These are phyloP conservation scores for Aspergillus alliaceus DNA, from an alignment of 2,329 filamentous ascomycete species.

Conservation along the genomic window DNA sequence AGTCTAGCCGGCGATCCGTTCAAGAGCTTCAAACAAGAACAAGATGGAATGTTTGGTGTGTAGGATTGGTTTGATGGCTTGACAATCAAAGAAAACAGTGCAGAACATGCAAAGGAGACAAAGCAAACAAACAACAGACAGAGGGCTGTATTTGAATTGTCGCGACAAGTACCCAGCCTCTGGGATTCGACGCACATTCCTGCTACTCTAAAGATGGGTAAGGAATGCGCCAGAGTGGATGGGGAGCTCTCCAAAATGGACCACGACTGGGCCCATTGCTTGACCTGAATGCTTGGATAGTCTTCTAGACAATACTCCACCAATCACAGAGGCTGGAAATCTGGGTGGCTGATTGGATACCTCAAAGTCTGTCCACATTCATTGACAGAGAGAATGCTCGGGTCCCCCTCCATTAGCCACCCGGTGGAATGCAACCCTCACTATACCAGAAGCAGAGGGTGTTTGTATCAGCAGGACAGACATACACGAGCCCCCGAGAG, in stretches of 20 bases:
- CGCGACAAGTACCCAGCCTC: conserved; percentile 33
- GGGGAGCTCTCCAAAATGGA: conserved; percentile 18
- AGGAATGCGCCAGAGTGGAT: conserved; percentile 33
- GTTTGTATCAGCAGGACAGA: conserved; percentile 23
- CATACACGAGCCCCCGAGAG: conserved; percentile 23
- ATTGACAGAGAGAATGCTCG: conserved; percentile 8
- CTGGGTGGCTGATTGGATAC: conserved; percentile 25
- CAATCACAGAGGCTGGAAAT: conserved; percentile 23
- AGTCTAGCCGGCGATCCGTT: conserved; percentile 22
- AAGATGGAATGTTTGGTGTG: conserved; percentile 23
- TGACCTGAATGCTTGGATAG: conserved; percentile 18
- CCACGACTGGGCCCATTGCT: conserved; percentile 25
- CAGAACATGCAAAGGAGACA: conserved; percentile 43
- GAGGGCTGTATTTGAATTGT: conserved; percentile 40
- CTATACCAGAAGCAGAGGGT: conserved; percentile 34
- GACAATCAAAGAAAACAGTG: conserved; percentile 41
- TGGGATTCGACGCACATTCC: conserved; percentile 38
- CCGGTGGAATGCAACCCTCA: conserved; percentile 35
- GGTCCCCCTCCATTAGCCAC: conserved; percentile 29
- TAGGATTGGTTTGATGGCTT: conserved; percentile 35
- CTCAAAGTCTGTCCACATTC: background rate
- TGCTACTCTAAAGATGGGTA: conserved; percentile 29
- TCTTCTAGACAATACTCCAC: conserved; percentile 16
- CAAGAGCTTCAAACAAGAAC: conserved; percentile 3
- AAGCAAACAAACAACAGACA: conserved; percentile 46